Evolutionary conservation across 768 basidiomycete species (phyloP), one percentile per base, ranked within the genome.

Genomic region (Pulveroboletus frians): DNA sequence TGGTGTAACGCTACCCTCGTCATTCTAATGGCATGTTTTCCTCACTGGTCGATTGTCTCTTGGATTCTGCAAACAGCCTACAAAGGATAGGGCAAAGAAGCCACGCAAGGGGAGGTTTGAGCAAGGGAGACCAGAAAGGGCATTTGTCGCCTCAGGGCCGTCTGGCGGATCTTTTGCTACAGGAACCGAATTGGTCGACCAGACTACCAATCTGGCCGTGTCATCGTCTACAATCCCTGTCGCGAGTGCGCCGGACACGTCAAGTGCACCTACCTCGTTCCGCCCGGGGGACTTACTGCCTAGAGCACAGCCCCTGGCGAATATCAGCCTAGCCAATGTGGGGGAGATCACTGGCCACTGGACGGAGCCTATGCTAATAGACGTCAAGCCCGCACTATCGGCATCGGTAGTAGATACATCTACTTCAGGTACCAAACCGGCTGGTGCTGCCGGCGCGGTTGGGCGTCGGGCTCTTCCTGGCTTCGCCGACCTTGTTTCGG

Each of bases 61-160:
- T 51, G 48, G 62, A 34, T 50, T 55, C 20, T 39, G 30, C 36
- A 39, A 47, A 63, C 65, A 91, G 88, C 85, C 83, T 43, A 88
- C 88, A 18, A 87, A 81, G 71, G 80, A 79, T 47, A 76, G 85
- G 63, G 83, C 80, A 40, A 81, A 77, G 69, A 84, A 83, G 64
- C 84, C 84, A 38, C 76, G 74, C 60, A 86, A 79, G 65, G 65
- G 60, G 7, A 54, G 47, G 46, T 57, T 58, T 45, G 60, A 62
- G 47, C 57, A 62, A 45, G 44, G 30, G 14, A 38, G 27, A 14
- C 36, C 29, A 10, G 50, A 42, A 4, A 51, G 49, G 17, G 26
- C 2, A 21, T 30, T 34, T 29, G 34, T 11, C 34, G 18, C 39
- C 15, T n/a, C 18, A 30, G 34, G 15, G 20, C 20, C 26, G 5